Evolutionary conservation across 495 filamentous ascomycete genomes (phyloP).

Genomic region (Aspergillus kassunensis): DNA sequence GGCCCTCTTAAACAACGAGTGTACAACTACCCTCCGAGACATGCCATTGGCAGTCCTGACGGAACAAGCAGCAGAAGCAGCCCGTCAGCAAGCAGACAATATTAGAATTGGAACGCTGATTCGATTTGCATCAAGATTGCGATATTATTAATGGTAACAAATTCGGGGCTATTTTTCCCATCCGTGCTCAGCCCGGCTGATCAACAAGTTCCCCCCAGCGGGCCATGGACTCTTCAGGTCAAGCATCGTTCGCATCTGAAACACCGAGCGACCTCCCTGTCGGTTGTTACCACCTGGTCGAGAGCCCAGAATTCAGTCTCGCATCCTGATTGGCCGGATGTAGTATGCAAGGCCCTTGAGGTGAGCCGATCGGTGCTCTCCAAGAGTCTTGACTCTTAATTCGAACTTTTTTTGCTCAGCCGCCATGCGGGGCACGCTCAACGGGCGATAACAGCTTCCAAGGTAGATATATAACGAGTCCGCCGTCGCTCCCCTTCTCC

Average conservation of each 20-base stretch:
- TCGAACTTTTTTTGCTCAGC: constrained; percentile 6
- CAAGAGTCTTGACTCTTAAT: constrained; percentile 3
- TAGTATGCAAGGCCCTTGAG: not conserved
- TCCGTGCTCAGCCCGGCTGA: constrained; percentile 12
- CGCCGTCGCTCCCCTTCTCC: not conserved
- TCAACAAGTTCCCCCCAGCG: not conserved
- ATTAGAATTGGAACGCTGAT: not conserved
- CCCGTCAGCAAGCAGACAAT: constrained; percentile 11
- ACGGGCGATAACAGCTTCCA: not conserved
- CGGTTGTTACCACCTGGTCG: not conserved
- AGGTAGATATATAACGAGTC: not conserved
- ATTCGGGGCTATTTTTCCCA: constrained; percentile 5
- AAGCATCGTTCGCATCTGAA: constrained; percentile 10
- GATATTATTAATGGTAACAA: constrained; percentile 3
- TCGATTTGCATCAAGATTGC: not conserved
- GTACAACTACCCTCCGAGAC: not conserved
- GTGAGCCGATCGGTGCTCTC: constrained; percentile 1
- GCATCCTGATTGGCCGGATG: constrained; percentile 10
- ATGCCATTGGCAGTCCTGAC: too few species aligned
- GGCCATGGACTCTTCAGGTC: not conserved
- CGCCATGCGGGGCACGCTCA: constrained; percentile 7
- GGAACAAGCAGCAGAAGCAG: too few species aligned
- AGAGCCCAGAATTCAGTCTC: not conserved
- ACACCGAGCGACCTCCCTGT: constrained; percentile 7
- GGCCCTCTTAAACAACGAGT: constrained; percentile 4